Evolutionary conservation across 169 alveolate species (phyloP).

Genomic region (Condylostoma magnum): DNA sequence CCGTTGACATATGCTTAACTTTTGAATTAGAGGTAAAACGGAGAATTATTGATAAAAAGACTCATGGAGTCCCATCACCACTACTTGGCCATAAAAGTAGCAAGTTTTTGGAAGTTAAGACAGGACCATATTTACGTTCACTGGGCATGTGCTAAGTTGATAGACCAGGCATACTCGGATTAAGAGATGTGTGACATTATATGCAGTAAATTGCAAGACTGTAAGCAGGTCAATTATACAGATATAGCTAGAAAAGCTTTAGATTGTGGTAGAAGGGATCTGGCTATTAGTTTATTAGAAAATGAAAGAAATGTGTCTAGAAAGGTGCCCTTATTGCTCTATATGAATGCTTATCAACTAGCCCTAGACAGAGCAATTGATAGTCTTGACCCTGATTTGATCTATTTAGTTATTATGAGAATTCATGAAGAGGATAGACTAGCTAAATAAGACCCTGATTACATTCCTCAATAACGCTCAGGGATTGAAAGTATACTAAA

Average conservation of each 20-base stretch:
- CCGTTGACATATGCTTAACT: slow-evolving; percentile 11
- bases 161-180: neutral
- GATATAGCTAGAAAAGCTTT: slow-evolving; percentile 39
- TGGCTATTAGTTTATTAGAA: slow-evolving; percentile 37
- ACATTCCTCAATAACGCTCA: neutral
- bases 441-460: neutral
- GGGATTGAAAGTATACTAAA: neutral
- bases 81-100: slow-evolving; percentile 10
- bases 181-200: slow-evolving; percentile 9
- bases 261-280: slow-evolving; percentile 27
- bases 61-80: neutral
- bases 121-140: slow-evolving; percentile 17
- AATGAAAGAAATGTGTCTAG: slow-evolving; percentile 34
- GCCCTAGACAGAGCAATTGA: slow-evolving; percentile 20
- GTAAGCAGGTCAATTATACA: slow-evolving; percentile 20
- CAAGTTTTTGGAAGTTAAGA: slow-evolving; percentile 17
- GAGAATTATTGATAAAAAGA: slow-evolving; percentile 14
- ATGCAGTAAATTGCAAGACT: neutral
- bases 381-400: slow-evolving; percentile 17
- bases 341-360: slow-evolving; percentile 34
- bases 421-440: slow-evolving; percentile 15
- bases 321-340: slow-evolving; percentile 37
- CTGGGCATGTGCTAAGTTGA: slow-evolving; percentile 23
- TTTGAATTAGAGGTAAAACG: neutral
- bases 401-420: slow-evolving; percentile 19